Evolutionary conservation across 768 basidiomycete species (phyloP), one percentile per base, ranked within the genome.

Genomic region (Galerina sulciceps): DNA sequence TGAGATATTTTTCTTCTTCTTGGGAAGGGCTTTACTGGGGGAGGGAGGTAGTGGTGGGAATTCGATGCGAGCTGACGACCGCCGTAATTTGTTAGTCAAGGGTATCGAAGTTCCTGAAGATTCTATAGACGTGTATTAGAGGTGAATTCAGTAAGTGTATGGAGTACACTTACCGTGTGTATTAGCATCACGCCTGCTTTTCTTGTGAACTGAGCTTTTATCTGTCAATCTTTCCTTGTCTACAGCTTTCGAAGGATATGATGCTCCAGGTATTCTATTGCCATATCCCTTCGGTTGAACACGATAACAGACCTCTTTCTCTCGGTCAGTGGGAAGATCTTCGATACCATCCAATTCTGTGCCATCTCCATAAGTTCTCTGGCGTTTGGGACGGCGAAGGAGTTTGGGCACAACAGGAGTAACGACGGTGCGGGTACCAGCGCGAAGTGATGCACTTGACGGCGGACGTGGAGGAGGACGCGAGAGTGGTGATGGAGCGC

Each of bases 261-360:
- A 77, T 0, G 81, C 78, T 26, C 84, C 83, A 20, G 86, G 84
- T 54, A 88, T 76, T 8, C 91, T 87, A 67, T 86, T 84, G 36
- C 84, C 79, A 69, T 81, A 77, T 6, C 84, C 82, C 71, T 87
- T 92, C 22, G 92, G 89, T 60, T 89, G 86, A 10, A 94, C 87
- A 55, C 85, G 86, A 70, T 81, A 94, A 41, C 78, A 83, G 52
- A 84, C 81, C 72, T 93, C 91, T 66, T 90, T 89, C 49, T 94
- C 93, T 46, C 91, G 81, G 67, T 95, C 90, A 10, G 93, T 91
- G 6, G 87, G 88, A 41, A 96, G 81, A 71, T 97, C 95, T 23
- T 96, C 95, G 57, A 97, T 83, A 3, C 73, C 86, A 66, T 97
- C 95, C 52, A 97, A 76, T 71, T 96, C 95, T 10, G 93, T 94